These are phyloP conservation scores for Puccinia novopanici DNA, from an alignment of 1,284 basidiomycete species.

Conservation along the genomic window DNA sequence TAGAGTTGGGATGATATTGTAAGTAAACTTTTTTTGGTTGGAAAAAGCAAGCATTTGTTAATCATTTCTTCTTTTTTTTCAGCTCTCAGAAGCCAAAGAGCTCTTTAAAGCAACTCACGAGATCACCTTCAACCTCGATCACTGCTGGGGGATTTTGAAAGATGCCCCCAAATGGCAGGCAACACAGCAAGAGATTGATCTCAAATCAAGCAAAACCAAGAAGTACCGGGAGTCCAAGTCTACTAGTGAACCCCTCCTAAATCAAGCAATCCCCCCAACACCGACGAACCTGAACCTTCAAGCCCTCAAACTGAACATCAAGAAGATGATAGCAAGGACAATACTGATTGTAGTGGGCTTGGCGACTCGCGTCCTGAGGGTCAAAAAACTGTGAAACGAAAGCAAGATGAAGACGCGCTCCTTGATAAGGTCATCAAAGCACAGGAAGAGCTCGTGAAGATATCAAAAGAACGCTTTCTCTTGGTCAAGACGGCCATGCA, in stretches of 20 bases:
- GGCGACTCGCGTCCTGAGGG: not conserved
- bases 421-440: not conserved
- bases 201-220: not conserved
- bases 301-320: not conserved
- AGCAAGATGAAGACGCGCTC: not conserved
- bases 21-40: too few species aligned
- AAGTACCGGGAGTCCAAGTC: not conserved
- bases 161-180: not conserved
- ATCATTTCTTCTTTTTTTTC: not conserved
- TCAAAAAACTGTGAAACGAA: not conserved
- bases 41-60: too few species aligned
- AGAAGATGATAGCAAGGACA: not conserved
- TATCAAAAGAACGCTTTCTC: not conserved
- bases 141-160: constrained; percentile 13
- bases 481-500: not conserved
- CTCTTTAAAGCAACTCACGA: not conserved
- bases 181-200: not conserved
- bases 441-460: too few species aligned
- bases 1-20: too few species aligned
- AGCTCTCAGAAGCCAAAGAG: constrained; percentile 6
- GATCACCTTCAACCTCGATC: not conserved
- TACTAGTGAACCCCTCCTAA: too few species aligned
- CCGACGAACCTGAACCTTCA: not conserved
- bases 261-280: not conserved
- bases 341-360: not conserved